Base-by-base conservation (phyloP, 495 filamentous ascomycete genomes). In the Penicillium psychrofluorescens region DNA sequence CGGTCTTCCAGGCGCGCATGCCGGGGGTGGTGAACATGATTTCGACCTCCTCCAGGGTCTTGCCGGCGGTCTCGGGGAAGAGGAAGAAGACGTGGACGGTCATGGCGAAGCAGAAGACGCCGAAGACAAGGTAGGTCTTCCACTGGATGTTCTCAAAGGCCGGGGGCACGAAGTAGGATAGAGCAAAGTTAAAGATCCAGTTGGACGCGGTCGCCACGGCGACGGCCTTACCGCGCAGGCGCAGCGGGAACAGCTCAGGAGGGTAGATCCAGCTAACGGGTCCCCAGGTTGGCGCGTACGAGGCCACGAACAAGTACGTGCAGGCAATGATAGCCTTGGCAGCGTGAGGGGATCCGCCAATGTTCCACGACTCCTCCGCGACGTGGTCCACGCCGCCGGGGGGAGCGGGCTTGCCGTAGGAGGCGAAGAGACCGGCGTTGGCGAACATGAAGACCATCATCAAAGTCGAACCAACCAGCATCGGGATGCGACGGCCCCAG, bases 31-130 rank as follows among this genome's bases (percentile, higher is more conserved):
- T 81, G 58, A 91, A 91, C 51, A 88, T 81, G 32, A 62, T 67
- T 37, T 84, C 82, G 12, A 87, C 71, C 51, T 90, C 85, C 48
- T 90, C 87, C 3, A 90, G 74, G 10, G 85, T 83, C 72, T 88
- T 88, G 40, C 85, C 85, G n/a, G 77, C 74, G 0, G 86, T 90
- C 62, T 92, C 86, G 1, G 86, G 87, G 72, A 91, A 88, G 50
- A 85, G 64, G 65, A 90, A 87, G 68, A 79, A 87, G n/a, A 80
- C 76, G 55, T 90, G 87, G 13, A 86, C 55, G 38, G 77, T 76
- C 79, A 86, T 87, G 44, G 69, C 66, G 40, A 79, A 78, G 59
- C 79, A 85, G 60, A 90, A 90, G 8, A 83, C 78, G 31, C 83
- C 86, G 50, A 90, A 91, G 14, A 90, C 57, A 35, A 88, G 67